phyloP scores from a whole-genome alignment of 2,329 filamentous ascomycete species.

The Escovopsis sp. region DNA sequence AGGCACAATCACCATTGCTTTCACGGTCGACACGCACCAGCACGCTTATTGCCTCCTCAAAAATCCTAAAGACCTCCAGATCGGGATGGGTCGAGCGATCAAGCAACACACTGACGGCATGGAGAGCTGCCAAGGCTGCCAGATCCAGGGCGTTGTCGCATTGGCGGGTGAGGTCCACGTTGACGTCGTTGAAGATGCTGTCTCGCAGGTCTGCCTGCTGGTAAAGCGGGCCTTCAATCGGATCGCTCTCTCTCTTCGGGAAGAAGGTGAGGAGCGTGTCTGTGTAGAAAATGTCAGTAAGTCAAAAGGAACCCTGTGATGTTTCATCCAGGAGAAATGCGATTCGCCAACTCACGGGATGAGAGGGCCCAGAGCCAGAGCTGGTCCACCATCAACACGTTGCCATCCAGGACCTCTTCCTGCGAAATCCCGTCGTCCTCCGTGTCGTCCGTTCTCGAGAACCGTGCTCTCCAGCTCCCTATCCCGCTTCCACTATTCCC shows the following conservation, averaged over 20 bases:
- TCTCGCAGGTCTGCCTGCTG: slow-evolving; percentile 47
- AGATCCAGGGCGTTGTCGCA: slow-evolving; percentile 49
- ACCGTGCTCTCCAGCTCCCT: slow-evolving; percentile 14
- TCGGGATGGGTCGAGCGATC: slow-evolving; percentile 45
- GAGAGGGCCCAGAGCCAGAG: slow-evolving; percentile 48
- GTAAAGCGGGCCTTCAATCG: slow-evolving; percentile 39
- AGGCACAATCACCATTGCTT: not conserved
- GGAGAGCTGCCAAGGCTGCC: slow-evolving; percentile 45
- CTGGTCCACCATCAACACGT: slow-evolving; percentile 53
- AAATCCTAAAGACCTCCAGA: slow-evolving; percentile 48
- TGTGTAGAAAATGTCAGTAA: slow-evolving; percentile 12
- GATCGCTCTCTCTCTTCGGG: slow-evolving; percentile 37
- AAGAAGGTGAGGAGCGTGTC: slow-evolving; percentile 41
- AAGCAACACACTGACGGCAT: slow-evolving; percentile 46
- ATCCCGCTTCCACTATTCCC: slow-evolving; percentile 15
- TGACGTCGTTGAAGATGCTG: slow-evolving; percentile 51
- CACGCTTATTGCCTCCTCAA: slow-evolving; percentile 51
- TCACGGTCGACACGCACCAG: slow-evolving; percentile 25
- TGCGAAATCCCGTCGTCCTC: slow-evolving; percentile 10
- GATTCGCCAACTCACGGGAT: slow-evolving; percentile 25
- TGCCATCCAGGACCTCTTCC: slow-evolving; percentile 34
- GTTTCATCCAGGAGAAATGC: not conserved
- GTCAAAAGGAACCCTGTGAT: not conserved
- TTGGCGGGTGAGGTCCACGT: slow-evolving; percentile 46
- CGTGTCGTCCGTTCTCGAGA: slow-evolving; percentile 9